Conservation (phyloP, 2,329 filamentous ascomycete genomes). For the Trichoderma sp. region DNA sequence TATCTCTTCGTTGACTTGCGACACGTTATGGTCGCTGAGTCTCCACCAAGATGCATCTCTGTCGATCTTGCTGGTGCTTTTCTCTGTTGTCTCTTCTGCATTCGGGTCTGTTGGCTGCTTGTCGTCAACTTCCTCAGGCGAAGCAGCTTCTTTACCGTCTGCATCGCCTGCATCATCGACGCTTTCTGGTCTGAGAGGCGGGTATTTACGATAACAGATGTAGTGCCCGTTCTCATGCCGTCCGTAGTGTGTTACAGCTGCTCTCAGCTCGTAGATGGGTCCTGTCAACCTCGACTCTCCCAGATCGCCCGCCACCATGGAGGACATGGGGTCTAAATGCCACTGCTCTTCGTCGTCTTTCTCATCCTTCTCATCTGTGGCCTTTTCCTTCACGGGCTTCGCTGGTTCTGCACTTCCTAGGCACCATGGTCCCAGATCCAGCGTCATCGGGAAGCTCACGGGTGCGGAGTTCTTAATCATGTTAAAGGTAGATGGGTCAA, state of each 20-base stretch:
- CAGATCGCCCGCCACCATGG: conserved; percentile 68
- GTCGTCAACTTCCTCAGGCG: neutral
- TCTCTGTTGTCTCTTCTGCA: neutral
- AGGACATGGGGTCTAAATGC: conserved; percentile 66
- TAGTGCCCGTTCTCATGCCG: conserved; percentile 96
- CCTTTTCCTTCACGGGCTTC: neutral
- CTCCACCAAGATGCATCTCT: conserved; percentile 71
- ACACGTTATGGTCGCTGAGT: conserved; percentile 86
- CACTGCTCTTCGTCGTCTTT: conserved; percentile 60
- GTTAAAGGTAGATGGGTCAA: conserved; percentile 77
- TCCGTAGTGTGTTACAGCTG: conserved; percentile 86
- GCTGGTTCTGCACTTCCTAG: conserved; percentile 57
- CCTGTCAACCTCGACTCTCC: conserved; percentile 54
- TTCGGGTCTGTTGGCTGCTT: neutral
- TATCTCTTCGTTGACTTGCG: conserved; percentile 68
- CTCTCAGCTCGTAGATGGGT: conserved; percentile 73
- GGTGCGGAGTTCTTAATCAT: conserved; percentile 81
- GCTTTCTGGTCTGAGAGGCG: conserved; percentile 32
- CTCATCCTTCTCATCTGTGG: conserved; percentile 25
- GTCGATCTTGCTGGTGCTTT: neutral
- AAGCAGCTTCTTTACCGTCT: neutral
- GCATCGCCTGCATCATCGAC: neutral
- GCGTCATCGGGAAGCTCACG: conserved; percentile 71
- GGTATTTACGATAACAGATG: conserved; percentile 80
- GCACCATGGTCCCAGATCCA: conserved; percentile 85